Conservation (phyloP, 2,329 filamentous ascomycete genomes). For the Elsinoe perseae region DNA sequence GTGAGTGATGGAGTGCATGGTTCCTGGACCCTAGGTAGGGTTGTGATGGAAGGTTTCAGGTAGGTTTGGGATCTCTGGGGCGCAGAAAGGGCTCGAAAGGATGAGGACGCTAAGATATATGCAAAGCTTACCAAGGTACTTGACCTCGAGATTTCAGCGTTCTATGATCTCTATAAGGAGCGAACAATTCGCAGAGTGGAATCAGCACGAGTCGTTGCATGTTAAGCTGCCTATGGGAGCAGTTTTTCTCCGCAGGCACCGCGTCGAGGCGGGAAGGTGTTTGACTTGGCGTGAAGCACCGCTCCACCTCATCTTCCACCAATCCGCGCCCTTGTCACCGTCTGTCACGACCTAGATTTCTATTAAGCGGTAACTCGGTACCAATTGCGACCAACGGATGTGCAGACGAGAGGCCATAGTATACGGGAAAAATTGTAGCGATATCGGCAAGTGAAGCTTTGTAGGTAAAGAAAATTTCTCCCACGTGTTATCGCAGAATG, state of each 20-base stretch:
- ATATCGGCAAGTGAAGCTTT: not conserved
- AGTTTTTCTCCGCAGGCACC: slow-evolving; percentile 4
- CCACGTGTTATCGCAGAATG: not conserved
- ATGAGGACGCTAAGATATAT: not conserved
- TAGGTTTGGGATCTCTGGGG: not conserved
- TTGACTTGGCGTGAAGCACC: slow-evolving; percentile 9
- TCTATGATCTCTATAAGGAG: not conserved
- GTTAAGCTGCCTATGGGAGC: not conserved
- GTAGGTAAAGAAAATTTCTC: not conserved
- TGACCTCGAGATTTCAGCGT: not conserved
- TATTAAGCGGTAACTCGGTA: not conserved
- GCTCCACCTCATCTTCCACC: slow-evolving; percentile 12
- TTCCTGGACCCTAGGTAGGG: not conserved
- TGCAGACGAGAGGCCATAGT: too few relatives aligned
- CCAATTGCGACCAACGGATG: not conserved
- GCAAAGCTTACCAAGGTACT: not conserved
- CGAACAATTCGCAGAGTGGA: slow-evolving; percentile 2
- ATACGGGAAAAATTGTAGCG: too few relatives aligned
- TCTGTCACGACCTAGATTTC: not conserved
- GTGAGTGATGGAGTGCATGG: not conserved
- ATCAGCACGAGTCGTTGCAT: not conserved
- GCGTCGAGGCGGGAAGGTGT: slow-evolving; percentile 6
- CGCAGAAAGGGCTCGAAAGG: not conserved
- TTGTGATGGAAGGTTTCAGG: not conserved
- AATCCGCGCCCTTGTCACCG: not conserved